Conservation (phyloP, 805 yeast genomes). For the Candida sphagnicola region DNA sequence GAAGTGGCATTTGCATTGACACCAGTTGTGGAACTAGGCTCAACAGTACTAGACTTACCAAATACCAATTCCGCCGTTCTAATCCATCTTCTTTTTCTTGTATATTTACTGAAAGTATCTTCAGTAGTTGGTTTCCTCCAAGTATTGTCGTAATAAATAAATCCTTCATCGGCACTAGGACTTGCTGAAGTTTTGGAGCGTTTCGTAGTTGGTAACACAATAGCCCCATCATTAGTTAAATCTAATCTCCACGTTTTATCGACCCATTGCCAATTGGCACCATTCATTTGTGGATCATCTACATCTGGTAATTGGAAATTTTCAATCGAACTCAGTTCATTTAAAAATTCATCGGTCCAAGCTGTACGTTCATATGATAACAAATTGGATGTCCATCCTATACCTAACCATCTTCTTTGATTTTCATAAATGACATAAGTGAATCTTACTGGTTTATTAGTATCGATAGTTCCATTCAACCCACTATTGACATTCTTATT, state of each 20-base stretch:
- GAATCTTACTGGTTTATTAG: conserved; percentile 60
- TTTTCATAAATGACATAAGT: conserved; percentile 92
- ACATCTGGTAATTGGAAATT: conserved; percentile 78
- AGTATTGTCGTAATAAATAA: conserved; percentile 83
- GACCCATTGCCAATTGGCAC: conserved; percentile 91
- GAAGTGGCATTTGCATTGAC: conserved; percentile 5
- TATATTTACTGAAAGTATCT: conserved; percentile 84
- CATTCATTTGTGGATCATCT: conserved; percentile 48
- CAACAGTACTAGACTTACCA: conserved; percentile 7
- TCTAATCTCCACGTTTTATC: conserved; percentile 91
- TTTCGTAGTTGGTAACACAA: conserved; percentile 63
- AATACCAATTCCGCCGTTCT: conserved; percentile 83
- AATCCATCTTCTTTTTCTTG: conserved; percentile 94
- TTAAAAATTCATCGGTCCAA: conserved; percentile 95
- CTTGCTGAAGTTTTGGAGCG: conserved; percentile 55
- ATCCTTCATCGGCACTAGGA: conserved; percentile 81
- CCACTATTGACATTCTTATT: conserved; percentile 31
- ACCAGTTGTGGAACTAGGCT: background rate
- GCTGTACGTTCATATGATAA: conserved; percentile 91
- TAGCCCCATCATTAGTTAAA: conserved; percentile 81
- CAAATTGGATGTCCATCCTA: conserved; percentile 95
- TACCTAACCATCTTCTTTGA: conserved; percentile 95
- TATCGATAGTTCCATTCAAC: conserved; percentile 12
- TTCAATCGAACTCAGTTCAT: conserved; percentile 77
- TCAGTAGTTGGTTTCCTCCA: conserved; percentile 92